Base-by-base conservation (phyloP, 2,329 filamentous ascomycete species). In the Botrytis byssoidea region DNA sequence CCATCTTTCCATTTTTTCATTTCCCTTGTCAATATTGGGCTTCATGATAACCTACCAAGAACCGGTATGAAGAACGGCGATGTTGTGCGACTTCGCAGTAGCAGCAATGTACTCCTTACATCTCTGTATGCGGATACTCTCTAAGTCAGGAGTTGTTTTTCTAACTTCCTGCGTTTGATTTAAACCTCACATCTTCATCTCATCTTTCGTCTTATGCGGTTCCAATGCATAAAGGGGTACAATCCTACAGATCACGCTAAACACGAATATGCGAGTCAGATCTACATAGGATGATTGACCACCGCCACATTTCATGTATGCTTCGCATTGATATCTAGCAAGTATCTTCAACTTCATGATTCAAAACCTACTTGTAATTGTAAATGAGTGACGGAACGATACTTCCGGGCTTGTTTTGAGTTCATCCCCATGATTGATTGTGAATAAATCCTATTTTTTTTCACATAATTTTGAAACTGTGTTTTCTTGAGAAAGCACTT, bases 241-340 rank as follows among this genome's bases (percentile, higher is more conserved):
- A 22, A 18, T 37, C 44, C 44, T 37, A 40, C 37, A 40, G 25
- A 67, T 32, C 22, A 67, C 22, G 25, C 44, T 7, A 67, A 46
- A 67, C 25, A 12, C 25, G 16, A 32, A n/a, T n/a, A 32, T 67
- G 64, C 64, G 64, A 51, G 32, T 67, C 64, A 67, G 44, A 55
- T 16, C 32, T 32, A n/a, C 10, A 25, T 22, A 66, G 64, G 46
- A 46, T 35, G 64, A 25, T 51, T 51, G 46, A 51, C 22, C 37
- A n/a, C 22, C 44, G 35, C 64, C 64, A 18, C 44, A 67, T 55
- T 67, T 67, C 65, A 55, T 55, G n/a, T 20, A 67, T 18, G 32
- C 65, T n/a, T 40, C 25, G 32, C 29, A 51, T 67, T 51, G n/a
- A 55, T 12, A 51, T 51, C 48, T 40, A 25, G 32, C 46, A 48